These are phyloP conservation scores for Dothideomycetes sp. DNA, from an alignment of 2,329 filamentous ascomycete species.

Conservation along the genomic window DNA sequence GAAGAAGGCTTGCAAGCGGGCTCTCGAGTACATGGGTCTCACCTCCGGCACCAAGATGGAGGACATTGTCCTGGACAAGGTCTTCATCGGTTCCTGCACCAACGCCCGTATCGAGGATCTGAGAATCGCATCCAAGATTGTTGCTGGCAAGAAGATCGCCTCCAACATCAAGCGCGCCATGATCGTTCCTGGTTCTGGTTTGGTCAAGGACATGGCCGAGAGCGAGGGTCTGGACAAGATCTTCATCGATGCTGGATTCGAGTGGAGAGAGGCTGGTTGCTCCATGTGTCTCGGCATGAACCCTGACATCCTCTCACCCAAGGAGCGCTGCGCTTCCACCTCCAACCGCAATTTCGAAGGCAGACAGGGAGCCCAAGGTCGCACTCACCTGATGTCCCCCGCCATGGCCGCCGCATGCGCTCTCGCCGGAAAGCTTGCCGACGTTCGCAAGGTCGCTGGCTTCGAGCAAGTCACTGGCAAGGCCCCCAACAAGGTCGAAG, in stretches of 20 bases:
- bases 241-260: constrained; percentile 84
- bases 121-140: constrained; percentile 72
- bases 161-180: constrained; percentile 85
- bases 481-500: constrained; percentile 46
- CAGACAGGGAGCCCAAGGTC: constrained; percentile 79
- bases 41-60: constrained; percentile 78
- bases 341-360: constrained; percentile 98
- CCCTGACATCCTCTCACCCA: constrained; percentile 85
- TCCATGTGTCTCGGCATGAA: constrained; percentile 99
- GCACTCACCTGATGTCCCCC: constrained; percentile 93
- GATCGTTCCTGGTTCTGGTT: constrained; percentile 90
- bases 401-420: constrained; percentile 91
- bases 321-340: constrained; percentile 88
- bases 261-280: constrained; percentile 97
- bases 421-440: constrained; percentile 80
- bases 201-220: constrained; percentile 88
- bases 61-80: constrained; percentile 86
- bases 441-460: constrained; percentile 68
- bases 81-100: constrained; percentile 97
- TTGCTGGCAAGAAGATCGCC: constrained; percentile 79
- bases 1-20: constrained; percentile 67
- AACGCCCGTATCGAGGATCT: constrained; percentile 96
- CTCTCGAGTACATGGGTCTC: constrained; percentile 94
- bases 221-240: constrained; percentile 86
- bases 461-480: constrained; percentile 34